Base-by-base conservation (phyloP, 2,329 filamentous ascomycete species). In the Trichoderma sp. region DNA sequence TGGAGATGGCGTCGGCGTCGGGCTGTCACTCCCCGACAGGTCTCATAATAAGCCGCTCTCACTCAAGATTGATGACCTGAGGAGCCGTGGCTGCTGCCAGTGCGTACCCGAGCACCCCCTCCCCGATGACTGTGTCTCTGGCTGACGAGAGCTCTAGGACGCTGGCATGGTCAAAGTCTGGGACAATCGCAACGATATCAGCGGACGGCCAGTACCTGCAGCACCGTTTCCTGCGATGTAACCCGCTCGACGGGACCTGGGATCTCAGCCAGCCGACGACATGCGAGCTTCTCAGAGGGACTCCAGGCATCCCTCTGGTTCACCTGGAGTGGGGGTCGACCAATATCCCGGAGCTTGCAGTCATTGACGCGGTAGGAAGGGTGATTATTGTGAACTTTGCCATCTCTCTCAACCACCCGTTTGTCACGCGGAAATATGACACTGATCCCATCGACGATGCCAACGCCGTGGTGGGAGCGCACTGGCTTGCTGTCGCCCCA, bases 121-220 rank as follows among this genome's bases (percentile, higher is more conserved):
- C 30, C 46, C n/a, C 39, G 3, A 34, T 51, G 8, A 34, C 28
- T 34, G 49, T 54, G 14, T 54, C 24, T 21, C 68, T 73, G 59
- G 66, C 72, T 77, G 70, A 73, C 68, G 26, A 34, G 59, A 56
- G 59, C 55, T 73, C 32, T 37, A 96, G 94, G 77, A 89, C 88
- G 72, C 86, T 97, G 66, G 89, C 91, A 34, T 98, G 95, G 94
- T 97, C 95, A 13, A 94, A 90, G 74, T 87, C 89, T 70, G 95
- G 95, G 54, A 93, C 90, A 70, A 92, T 98, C 73, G 94, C 94
- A 32, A 91, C 90, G 66, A 91, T 98, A 72, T 87, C 90, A 24
- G 81, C 87, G 18, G 91, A 94, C 79, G 91, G 92, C 32, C 85
- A 86, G 59, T 85, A 84, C 16, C 82, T 97, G 64, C 89, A 91